Percentiles rank a stretch among this genome's conserved stretches.
phyloP scores from a whole-genome alignment of 495 filamentous ascomycete species.

The Hypomontagnella submonticulosa region DNA sequence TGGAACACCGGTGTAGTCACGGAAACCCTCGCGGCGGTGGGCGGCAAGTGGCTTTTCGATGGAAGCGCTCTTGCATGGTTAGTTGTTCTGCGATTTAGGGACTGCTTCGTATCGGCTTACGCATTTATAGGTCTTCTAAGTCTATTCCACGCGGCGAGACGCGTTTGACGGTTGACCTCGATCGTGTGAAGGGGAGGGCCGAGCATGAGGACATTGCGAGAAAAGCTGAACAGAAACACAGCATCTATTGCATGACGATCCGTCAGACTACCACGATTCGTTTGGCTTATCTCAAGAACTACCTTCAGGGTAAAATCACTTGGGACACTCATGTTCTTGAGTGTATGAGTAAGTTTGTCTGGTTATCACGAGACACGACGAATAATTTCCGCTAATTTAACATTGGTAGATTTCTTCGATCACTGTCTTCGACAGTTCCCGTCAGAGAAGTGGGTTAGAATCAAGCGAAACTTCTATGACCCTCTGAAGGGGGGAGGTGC shows the following conservation, averaged over 20 bases:
- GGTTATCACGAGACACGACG: background rate
- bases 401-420: slow-evolving; percentile 76
- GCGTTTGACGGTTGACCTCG: slow-evolving; percentile 71
- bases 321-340: slow-evolving; percentile 76
- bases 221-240: slow-evolving; percentile 49
- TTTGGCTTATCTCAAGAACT: slow-evolving; percentile 69
- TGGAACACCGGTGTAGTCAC: slow-evolving; percentile 75
- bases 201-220: slow-evolving; percentile 56
- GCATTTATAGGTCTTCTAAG: slow-evolving; percentile 48
- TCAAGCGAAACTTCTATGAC: slow-evolving; percentile 86
- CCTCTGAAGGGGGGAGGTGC: slow-evolving; percentile 11
- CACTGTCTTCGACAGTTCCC: slow-evolving; percentile 85
- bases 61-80: slow-evolving; percentile 83
- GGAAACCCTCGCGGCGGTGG: slow-evolving; percentile 54
- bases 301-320: slow-evolving; percentile 66
- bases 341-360: slow-evolving; percentile 71
- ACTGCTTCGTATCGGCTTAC: slow-evolving; percentile 35
- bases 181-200: slow-evolving; percentile 48
- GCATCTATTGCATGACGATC: slow-evolving; percentile 68
- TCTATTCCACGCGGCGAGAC: slow-evolving; percentile 52
- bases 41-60: slow-evolving; percentile 75
- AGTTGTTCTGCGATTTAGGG: slow-evolving; percentile 36
- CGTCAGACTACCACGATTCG: slow-evolving; percentile 68
- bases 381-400: slow-evolving; percentile 33
- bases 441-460: slow-evolving; percentile 66